Conservation (phyloP, 805 yeast genomes). For the Jamesozyma piceae region DNA sequence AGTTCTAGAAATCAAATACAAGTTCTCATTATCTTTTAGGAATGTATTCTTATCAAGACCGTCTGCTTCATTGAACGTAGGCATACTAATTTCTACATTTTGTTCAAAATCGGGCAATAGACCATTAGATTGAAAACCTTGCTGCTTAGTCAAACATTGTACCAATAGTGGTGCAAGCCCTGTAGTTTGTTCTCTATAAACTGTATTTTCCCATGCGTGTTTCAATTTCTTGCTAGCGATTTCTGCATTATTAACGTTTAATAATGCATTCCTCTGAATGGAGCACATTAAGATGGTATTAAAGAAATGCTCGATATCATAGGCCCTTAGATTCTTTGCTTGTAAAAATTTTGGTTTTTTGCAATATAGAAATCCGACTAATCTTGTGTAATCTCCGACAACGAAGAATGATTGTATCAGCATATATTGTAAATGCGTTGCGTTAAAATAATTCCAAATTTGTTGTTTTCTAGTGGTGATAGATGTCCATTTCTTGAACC, state of each 20-base stretch:
- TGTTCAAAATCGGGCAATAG: not conserved
- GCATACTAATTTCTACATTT: not conserved
- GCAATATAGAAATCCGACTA: constrained; percentile 16
- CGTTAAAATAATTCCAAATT: constrained; percentile 20
- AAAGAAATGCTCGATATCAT: constrained; percentile 24
- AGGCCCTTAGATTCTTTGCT: constrained; percentile 14
- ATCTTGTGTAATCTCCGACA: constrained; percentile 16
- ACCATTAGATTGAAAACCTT: constrained; percentile 1
- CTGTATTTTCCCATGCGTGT: constrained; percentile 15
- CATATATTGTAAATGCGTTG: constrained; percentile 19
- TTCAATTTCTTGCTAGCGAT: constrained; percentile 15
- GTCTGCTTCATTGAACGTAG: not conserved
- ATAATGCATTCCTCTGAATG: constrained; percentile 18
- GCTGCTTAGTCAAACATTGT: constrained; percentile 4
- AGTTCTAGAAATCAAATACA: constrained; percentile 4
- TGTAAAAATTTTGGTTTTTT: constrained; percentile 12
- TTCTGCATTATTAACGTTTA: constrained; percentile 10
- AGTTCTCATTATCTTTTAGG: not conserved
- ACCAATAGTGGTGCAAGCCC: constrained; percentile 22
- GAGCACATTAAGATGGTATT: constrained; percentile 24
- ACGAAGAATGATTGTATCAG: constrained; percentile 20
- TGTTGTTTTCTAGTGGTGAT: constrained; percentile 20
- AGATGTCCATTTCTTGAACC: constrained; percentile 22
- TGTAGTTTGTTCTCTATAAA: constrained; percentile 10
- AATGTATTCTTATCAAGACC: not conserved